A percentile compares a stretch with the other conserved stretches of the same genome.
Conservation (phyloP, 441 rosid species). For the Mallotus japonicus region DNA sequence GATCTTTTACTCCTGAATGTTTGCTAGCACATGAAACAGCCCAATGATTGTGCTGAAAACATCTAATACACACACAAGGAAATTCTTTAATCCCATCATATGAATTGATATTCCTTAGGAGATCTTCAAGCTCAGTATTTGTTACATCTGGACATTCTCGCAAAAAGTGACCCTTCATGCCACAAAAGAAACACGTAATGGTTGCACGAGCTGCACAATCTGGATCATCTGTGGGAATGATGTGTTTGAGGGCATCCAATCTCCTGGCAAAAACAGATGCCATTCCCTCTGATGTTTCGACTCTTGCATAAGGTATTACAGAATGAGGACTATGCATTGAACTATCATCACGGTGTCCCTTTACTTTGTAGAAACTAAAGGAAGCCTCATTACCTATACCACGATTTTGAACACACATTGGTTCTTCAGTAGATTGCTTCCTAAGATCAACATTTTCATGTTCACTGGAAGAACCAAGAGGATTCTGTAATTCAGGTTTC, state of each 20-base stretch:
- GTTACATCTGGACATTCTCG: conserved; percentile 59
- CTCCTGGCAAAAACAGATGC: conserved; percentile 67
- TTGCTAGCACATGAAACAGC: conserved; percentile 63
- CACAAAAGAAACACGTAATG: conserved; percentile 67
- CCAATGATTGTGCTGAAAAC: conserved; percentile 77
- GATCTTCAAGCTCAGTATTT: conserved; percentile 58
- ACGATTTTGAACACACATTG: conserved; percentile 17
- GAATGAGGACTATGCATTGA: conserved; percentile 28
- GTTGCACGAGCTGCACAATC: conserved; percentile 34
- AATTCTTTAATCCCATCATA: conserved; percentile 36
- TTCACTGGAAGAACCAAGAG: conserved; percentile 20
- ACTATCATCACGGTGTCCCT: conserved; percentile 34
- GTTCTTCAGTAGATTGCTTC: conserved; percentile 27
- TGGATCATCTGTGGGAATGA: conserved; percentile 36
- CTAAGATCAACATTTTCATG: conserved; percentile 20
- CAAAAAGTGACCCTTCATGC: conserved; percentile 59
- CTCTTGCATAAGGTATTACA: conserved; percentile 35
- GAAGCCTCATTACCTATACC: conserved; percentile 31
- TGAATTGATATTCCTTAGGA: conserved; percentile 40
- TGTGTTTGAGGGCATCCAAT: conserved; percentile 68
- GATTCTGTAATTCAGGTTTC: conserved; percentile 25
- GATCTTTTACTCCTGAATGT: conserved; percentile 25
- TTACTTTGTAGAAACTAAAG: conserved; percentile 28
- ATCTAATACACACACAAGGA: conserved; percentile 59
- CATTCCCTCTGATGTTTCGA: conserved; percentile 55